Conservation (phyloP, 2,329 filamentous ascomycete genomes). For the Didymella pinodella region DNA sequence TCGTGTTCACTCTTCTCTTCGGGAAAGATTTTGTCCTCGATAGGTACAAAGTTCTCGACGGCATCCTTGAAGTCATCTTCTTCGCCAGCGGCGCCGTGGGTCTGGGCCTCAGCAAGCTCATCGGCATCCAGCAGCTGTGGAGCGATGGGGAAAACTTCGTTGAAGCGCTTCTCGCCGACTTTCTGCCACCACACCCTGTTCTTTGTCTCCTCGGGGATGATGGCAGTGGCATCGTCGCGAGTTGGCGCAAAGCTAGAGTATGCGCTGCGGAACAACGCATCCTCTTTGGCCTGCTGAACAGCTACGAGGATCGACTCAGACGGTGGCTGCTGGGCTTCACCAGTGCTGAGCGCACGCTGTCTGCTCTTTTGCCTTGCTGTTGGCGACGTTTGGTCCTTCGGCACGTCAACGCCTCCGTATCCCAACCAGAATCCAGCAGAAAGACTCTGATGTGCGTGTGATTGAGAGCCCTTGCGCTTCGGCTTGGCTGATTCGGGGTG, state of each 20-base stretch:
- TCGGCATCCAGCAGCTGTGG: conserved; percentile 52
- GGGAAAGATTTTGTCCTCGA: conserved; percentile 34
- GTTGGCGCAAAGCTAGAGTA: conserved; percentile 83
- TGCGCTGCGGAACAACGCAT: conserved; percentile 76
- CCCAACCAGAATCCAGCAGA: conserved; percentile 71
- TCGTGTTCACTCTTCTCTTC: conserved; percentile 57
- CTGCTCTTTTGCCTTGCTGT: conserved; percentile 72
- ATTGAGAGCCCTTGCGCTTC: conserved; percentile 51
- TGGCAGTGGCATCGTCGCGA: conserved; percentile 74
- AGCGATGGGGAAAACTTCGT: conserved; percentile 67
- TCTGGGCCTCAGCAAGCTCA: conserved; percentile 46
- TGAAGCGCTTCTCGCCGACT: conserved; percentile 70
- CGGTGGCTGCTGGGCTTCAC: conserved; percentile 64
- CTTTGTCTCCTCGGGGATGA: conserved; percentile 72
- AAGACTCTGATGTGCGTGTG: conserved; percentile 72
- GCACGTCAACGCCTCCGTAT: conserved; percentile 59
- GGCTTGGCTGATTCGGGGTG: conserved; percentile 61
- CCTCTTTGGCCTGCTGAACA: conserved; percentile 69
- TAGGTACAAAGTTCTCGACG: conserved; percentile 49
- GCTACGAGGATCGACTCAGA: conserved; percentile 52
- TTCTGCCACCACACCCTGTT: conserved; percentile 80
- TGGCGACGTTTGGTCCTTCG: conserved; percentile 62
- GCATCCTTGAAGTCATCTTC: conserved; percentile 49
- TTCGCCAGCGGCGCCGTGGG: conserved; percentile 49
- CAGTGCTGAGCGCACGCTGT: conserved; percentile 73